phyloP scores from a whole-genome alignment of 2,329 filamentous ascomycete species.

The Colletotrichum cuscutae region DNA sequence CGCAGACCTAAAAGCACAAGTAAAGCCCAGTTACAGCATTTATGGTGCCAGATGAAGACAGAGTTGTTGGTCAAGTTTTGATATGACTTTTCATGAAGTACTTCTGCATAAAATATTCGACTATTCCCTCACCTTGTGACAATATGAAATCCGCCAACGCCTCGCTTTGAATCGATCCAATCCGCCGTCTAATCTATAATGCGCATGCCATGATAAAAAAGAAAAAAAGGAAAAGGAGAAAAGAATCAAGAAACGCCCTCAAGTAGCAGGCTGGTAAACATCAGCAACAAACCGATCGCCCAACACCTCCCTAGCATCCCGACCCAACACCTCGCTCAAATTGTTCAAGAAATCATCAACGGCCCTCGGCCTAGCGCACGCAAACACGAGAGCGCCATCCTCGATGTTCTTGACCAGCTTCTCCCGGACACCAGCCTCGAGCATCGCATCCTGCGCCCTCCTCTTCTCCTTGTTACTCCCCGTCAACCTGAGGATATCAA shows the following conservation, averaged over 20 bases:
- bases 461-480: conserved; percentile 26
- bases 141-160: not conserved
- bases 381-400: conserved; percentile 29
- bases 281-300: conserved; percentile 32
- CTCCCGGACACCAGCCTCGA: conserved; percentile 20
- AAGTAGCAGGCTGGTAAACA: conserved; percentile 33
- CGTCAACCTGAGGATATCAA: conserved; percentile 15
- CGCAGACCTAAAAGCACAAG: not conserved
- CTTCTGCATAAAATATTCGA: not conserved
- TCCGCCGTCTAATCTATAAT: not conserved
- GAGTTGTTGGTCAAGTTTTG: not conserved
- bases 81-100: not conserved
- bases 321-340: conserved; percentile 28
- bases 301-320: conserved; percentile 27
- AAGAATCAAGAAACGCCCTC: not conserved
- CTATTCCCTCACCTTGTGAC: not conserved
- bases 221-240: not conserved
- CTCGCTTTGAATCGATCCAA: not conserved
- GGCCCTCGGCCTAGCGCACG: conserved; percentile 28
- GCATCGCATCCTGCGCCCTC: conserved; percentile 31
- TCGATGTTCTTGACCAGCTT: conserved; percentile 17
- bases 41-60: not conserved
- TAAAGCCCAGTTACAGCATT: not conserved
- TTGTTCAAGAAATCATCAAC: conserved; percentile 29
- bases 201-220: not conserved